Evolutionary conservation across 805 yeast genomes (phyloP).

Genomic region (Teunomyces stri): DNA sequence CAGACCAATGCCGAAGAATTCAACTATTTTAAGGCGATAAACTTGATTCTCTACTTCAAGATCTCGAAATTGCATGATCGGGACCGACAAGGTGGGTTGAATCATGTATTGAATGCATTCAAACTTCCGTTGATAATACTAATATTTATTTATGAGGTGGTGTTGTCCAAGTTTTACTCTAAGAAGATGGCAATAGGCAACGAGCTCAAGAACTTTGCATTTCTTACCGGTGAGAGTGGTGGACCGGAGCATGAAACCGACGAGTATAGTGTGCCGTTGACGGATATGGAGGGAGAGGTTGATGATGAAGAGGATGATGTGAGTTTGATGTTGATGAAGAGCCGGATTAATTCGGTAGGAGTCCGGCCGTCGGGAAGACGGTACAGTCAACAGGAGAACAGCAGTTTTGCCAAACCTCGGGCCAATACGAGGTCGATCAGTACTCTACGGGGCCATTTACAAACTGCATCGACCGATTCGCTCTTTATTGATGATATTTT

Average conservation of each 20-base stretch:
- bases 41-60: constrained; percentile 36
- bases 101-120: constrained; percentile 22
- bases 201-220: constrained; percentile 34
- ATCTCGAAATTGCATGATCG: constrained; percentile 21
- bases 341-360: constrained; percentile 27
- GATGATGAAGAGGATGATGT: constrained; percentile 24
- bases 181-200: constrained; percentile 11
- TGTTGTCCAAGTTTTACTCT: constrained; percentile 20
- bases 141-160: constrained; percentile 32
- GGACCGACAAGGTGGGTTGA: constrained; percentile 3
- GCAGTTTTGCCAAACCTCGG: constrained; percentile 7
- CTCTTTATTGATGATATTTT: constrained; percentile 34
- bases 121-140: constrained; percentile 35
- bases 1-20: constrained; percentile 35
- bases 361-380: constrained; percentile 10
- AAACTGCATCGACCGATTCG: constrained; percentile 40
- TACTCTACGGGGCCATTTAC: constrained; percentile 30
- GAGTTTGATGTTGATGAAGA: constrained; percentile 22
- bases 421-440: constrained; percentile 28
- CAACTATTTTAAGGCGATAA: constrained; percentile 39
- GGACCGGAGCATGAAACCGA: constrained; percentile 13
- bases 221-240: constrained; percentile 29
- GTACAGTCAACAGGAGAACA: constrained; percentile 15
- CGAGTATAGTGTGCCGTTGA: constrained; percentile 9
- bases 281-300: constrained; percentile 9